Evolutionary conservation across 805 yeast species (phyloP).

Genomic region (Sugiyamaella marilandica): DNA sequence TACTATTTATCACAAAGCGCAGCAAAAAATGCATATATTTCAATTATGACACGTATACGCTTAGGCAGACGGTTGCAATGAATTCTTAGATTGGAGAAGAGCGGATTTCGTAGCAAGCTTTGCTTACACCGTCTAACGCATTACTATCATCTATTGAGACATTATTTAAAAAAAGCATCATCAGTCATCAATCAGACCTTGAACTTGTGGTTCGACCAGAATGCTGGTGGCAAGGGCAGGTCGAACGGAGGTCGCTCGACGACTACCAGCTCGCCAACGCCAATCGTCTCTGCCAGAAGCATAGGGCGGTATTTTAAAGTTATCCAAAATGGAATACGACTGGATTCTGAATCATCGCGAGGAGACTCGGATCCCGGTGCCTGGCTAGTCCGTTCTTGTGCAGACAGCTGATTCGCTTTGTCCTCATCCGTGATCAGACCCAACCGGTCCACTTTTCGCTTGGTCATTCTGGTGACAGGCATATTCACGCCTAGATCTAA

Average conservation of each 20-base stretch:
- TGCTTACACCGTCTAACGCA: not conserved
- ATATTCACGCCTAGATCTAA: slow-evolving; percentile 60
- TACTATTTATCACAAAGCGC: not conserved
- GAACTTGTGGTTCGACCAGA: slow-evolving; percentile 34
- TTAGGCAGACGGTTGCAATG: too few species aligned
- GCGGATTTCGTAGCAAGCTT: too few species aligned
- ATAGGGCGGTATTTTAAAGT: slow-evolving; percentile 73
- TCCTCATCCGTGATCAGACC: slow-evolving; percentile 33
- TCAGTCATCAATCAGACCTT: not conserved
- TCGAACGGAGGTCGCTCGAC: slow-evolving; percentile 71
- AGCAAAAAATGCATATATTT: not conserved
- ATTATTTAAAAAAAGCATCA: too few species aligned
- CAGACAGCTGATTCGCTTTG: not conserved
- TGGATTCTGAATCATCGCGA: not conserved
- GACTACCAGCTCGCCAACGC: slow-evolving; percentile 56
- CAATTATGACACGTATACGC: too few species aligned
- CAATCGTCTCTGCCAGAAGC: slow-evolving; percentile 54
- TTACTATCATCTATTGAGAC: not conserved
- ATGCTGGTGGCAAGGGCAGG: slow-evolving; percentile 35
- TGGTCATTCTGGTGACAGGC: slow-evolving; percentile 39
- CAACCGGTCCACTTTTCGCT: slow-evolving; percentile 42
- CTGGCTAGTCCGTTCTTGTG: not conserved
- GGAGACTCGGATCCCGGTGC: slow-evolving; percentile 1
- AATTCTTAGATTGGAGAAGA: too few species aligned
- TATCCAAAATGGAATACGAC: slow-evolving; percentile 55